Conservation (phyloP, 768 basidiomycete species). For the Psilocybe cubensis region DNA sequence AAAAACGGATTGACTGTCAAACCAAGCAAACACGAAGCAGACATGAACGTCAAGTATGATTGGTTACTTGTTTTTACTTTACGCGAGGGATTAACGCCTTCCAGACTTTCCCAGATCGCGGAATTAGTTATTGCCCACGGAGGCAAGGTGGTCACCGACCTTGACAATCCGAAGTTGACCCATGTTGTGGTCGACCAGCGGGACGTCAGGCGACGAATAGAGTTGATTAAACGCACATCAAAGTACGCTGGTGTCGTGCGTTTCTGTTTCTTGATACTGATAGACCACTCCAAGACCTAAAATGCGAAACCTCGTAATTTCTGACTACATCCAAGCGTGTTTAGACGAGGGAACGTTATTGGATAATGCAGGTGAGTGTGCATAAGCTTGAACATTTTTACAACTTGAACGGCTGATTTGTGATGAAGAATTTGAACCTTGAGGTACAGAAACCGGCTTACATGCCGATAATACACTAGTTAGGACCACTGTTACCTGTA, state of each 20-base stretch:
- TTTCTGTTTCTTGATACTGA: conserved; percentile 12
- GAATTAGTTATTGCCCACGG: conserved; percentile 67
- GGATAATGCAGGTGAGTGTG: conserved; percentile 77
- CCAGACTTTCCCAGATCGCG: conserved; percentile 59
- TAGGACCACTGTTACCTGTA: too few species aligned
- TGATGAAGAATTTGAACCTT: conserved; percentile 29
- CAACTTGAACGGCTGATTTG: not conserved
- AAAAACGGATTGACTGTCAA: conserved; percentile 64
- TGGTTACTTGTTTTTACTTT: not conserved
- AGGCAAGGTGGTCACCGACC: conserved; percentile 67
- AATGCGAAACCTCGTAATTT: conserved; percentile 74
- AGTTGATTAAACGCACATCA: conserved; percentile 72
- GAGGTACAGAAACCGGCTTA: too few species aligned
- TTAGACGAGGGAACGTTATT: conserved; percentile 83
- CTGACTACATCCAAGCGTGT: conserved; percentile 78
- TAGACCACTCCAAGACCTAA: conserved; percentile 60
- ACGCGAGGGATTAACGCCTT: conserved; percentile 7
- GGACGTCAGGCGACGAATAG: conserved; percentile 72
- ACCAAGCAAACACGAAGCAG: conserved; percentile 48
- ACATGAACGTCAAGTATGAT: conserved; percentile 54
- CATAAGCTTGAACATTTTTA: not conserved
- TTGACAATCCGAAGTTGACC: conserved; percentile 80
- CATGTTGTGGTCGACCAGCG: conserved; percentile 87
- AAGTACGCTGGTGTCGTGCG: conserved; percentile 50
- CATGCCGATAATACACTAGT: too few species aligned